Percentiles rank a stretch among this genome's conserved stretches.
These are phyloP conservation scores for Omphalotus guepiniiformis DNA, from an alignment of 768 basidiomycete species.

Conservation along the genomic window DNA sequence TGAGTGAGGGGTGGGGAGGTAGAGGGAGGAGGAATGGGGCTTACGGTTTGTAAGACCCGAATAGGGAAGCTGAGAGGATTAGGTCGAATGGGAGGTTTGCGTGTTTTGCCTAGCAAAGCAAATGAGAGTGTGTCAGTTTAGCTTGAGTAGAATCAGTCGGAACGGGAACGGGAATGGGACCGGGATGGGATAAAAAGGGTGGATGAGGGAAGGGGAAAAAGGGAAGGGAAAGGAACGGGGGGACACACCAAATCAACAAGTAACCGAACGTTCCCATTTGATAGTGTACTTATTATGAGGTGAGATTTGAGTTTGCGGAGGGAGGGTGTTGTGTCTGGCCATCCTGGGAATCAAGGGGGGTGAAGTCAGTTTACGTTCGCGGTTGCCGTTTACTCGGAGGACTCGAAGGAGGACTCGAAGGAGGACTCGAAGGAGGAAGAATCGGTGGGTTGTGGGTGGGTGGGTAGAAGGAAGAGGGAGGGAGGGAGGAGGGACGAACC, in stretches of 20 bases:
- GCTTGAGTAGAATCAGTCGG: background rate
- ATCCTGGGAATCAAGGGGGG: constrained; percentile 33
- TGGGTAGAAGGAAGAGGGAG: background rate
- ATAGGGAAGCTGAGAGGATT: constrained; percentile 57
- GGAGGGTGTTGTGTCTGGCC: constrained; percentile 50
- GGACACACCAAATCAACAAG: constrained; percentile 56
- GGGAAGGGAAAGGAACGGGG: background rate
- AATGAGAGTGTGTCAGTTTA: too few relatives aligned
- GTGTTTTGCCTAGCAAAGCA: constrained; percentile 47
- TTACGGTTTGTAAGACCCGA: constrained; percentile 63
- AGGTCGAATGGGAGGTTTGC: constrained; percentile 62
- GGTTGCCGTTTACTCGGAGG: background rate
- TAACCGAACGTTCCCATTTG: constrained; percentile 61
- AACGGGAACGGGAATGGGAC: background rate
- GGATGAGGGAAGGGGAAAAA: background rate
- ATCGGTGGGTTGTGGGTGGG: constrained; percentile 19
- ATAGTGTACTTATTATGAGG: constrained; percentile 47
- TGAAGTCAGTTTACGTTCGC: background rate
- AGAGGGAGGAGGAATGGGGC: constrained; percentile 15
- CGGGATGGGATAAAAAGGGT: background rate
- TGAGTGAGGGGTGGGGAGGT: background rate
- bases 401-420: too few relatives aligned
- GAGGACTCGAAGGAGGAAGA: too few relatives aligned
- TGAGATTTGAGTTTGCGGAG: constrained; percentile 48
- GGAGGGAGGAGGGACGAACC: constrained; percentile 31